A percentile compares a stretch with the other conserved stretches of the same genome.
Conservation (phyloP, 305 asterid species). For the Petunia hybrid region DNA sequence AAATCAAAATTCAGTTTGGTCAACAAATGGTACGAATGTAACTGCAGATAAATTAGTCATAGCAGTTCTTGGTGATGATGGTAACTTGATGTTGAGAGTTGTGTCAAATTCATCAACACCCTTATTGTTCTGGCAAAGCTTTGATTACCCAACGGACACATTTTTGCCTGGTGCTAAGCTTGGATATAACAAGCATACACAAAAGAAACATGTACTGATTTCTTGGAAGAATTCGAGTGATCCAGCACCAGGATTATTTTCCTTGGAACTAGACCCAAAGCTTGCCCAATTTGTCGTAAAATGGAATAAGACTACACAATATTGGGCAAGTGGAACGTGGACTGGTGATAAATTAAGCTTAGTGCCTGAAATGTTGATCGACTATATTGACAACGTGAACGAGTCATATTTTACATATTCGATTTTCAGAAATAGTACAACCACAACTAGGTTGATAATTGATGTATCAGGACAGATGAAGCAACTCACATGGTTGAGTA, state of each 20-base stretch:
- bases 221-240: constrained; percentile 35
- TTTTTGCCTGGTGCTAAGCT: constrained; percentile 34
- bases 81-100: constrained; percentile 23
- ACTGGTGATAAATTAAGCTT: constrained; percentile 48
- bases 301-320: constrained; percentile 37
- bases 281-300: constrained; percentile 37
- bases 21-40: neutral
- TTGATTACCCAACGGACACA: constrained; percentile 29
- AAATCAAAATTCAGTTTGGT: neutral
- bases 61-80: neutral
- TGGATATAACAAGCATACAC: neutral
- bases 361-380: constrained; percentile 65
- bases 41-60: neutral
- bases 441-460: constrained; percentile 56
- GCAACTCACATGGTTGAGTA: constrained; percentile 49
- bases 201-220: neutral
- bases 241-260: constrained; percentile 53
- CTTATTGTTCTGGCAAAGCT: constrained; percentile 34
- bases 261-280: constrained; percentile 46
- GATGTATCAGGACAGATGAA: constrained; percentile 66
- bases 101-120: neutral
- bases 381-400: constrained; percentile 41
- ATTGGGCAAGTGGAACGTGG: constrained; percentile 23
- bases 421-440: constrained; percentile 37
- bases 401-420: constrained; percentile 68